Percentiles rank a stretch among this genome's conserved stretches.
Evolutionary conservation across 1,284 basidiomycete genomes (phyloP).

Genomic region (Cryptococcus sp.): DNA sequence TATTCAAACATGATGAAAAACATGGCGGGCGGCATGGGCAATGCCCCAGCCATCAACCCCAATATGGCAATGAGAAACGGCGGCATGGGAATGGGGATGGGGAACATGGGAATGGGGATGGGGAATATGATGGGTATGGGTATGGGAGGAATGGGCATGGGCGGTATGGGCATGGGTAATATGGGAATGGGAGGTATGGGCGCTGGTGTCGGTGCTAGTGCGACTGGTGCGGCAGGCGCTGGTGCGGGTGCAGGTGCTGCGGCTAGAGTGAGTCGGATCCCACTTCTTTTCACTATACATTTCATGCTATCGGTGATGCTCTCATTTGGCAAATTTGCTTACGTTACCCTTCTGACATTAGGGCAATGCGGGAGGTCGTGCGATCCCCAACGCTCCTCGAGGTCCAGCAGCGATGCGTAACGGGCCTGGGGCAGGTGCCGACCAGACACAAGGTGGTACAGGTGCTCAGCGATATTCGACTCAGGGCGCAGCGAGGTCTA

Average conservation of each 20-base stretch:
- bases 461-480: conserved; percentile 67
- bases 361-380: conserved; percentile 9
- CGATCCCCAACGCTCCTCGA: conserved; percentile 50
- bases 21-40: conserved; percentile 28
- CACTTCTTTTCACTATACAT: neutral
- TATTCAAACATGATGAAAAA: conserved; percentile 58
- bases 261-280: conserved; percentile 9
- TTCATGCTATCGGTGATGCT: neutral
- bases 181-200: conserved; percentile 46
- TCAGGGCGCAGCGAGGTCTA: conserved; percentile 46
- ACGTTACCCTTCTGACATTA: neutral
- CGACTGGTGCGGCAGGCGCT: conserved; percentile 3
- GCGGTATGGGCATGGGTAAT: conserved; percentile 56
- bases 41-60: conserved; percentile 51
- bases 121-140: conserved; percentile 51
- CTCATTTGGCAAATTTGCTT: neutral
- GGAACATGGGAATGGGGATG: conserved; percentile 38
- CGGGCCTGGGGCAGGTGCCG: conserved; percentile 42
- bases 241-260: conserved; percentile 28
- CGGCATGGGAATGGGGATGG: conserved; percentile 29
- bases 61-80: conserved; percentile 42
- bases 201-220: conserved; percentile 36
- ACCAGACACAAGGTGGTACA: conserved; percentile 47
- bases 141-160: conserved; percentile 59
- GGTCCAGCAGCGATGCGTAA: conserved; percentile 55